phyloP scores from a whole-genome alignment of 495 filamentous ascomycete genomes.

The Pseudevernia furfuracea region DNA sequence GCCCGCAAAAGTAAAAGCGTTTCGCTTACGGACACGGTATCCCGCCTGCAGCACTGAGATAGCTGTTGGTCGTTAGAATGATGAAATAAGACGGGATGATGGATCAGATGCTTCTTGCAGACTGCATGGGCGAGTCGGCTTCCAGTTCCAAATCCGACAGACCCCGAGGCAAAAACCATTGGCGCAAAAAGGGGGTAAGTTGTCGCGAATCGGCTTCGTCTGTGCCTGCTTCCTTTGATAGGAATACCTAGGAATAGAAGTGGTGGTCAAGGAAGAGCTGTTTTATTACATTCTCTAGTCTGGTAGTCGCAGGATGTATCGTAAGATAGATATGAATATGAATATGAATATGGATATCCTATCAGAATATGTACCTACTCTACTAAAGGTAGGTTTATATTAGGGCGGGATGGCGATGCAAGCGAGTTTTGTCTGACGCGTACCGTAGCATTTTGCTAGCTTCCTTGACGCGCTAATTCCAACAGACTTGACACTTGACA shows the following conservation, averaged over 20 bases:
- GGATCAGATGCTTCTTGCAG: neutral
- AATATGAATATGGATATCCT: no score
- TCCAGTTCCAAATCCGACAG: neutral
- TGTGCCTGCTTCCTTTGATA: neutral
- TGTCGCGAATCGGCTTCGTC: neutral
- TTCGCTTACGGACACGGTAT: neutral
- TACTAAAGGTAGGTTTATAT: no score
- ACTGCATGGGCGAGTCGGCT: neutral
- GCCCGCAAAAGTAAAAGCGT: neutral
- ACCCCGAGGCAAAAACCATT: neutral
- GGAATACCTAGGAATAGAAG: no score
- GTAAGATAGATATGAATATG: neutral
- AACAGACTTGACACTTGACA: neutral
- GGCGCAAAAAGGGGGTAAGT: neutral
- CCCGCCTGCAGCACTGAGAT: neutral
- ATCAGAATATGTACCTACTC: no score
- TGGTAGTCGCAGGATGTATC: no score
- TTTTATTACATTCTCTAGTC: no score
- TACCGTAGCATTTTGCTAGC: neutral
- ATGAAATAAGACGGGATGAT: neutral
- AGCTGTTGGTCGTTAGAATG: neutral
- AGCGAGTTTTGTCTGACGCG: neutral
- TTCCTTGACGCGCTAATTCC: conserved; percentile 1
- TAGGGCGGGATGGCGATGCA: conserved; percentile 1
- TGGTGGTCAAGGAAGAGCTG: no score